phyloP scores from a whole-genome alignment of 352 stramenopile species.

The Discostella stelligera region DNA sequence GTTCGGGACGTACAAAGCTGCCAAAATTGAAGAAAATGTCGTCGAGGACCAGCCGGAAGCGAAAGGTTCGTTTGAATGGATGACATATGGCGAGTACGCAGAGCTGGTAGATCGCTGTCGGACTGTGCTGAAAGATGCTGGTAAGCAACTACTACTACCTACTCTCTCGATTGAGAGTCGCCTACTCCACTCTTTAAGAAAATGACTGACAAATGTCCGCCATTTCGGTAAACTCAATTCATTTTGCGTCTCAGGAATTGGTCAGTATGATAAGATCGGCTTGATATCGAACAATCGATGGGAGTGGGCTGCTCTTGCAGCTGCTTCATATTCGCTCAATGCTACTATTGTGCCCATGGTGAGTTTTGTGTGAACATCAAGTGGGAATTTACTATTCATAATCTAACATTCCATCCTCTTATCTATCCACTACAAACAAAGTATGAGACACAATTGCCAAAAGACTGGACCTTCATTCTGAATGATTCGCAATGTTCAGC shows the following conservation, averaged over 20 bases:
- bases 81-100: conserved; percentile 65
- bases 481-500: conserved; percentile 72
- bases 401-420: neutral
- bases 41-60: conserved; percentile 29
- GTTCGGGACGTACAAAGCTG: conserved; percentile 52
- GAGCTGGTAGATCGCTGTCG: conserved; percentile 42
- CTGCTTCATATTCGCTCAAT: conserved; percentile 55
- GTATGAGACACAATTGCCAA: conserved; percentile 70
- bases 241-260: conserved; percentile 33
- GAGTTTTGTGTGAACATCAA: neutral
- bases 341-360: conserved; percentile 64
- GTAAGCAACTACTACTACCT: conserved; percentile 18
- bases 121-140: conserved; percentile 55
- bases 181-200: too few species aligned
- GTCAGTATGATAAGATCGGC: conserved; percentile 60
- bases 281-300: conserved; percentile 77
- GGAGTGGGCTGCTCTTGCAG: conserved; percentile 62
- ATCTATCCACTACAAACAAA: conserved; percentile 3
- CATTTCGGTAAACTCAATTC: neutral
- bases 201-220: too few species aligned
- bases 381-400: neutral
- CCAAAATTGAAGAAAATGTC: conserved; percentile 42
- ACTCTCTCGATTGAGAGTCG: too few species aligned
- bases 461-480: conserved; percentile 83
- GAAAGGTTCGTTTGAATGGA: conserved; percentile 62